A percentile compares a stretch with the other conserved stretches of the same genome.
These are phyloP conservation scores for Oldenlandia corymbosa DNA, from an alignment of 257 asterid genomes.

Conservation along the genomic window DNA sequence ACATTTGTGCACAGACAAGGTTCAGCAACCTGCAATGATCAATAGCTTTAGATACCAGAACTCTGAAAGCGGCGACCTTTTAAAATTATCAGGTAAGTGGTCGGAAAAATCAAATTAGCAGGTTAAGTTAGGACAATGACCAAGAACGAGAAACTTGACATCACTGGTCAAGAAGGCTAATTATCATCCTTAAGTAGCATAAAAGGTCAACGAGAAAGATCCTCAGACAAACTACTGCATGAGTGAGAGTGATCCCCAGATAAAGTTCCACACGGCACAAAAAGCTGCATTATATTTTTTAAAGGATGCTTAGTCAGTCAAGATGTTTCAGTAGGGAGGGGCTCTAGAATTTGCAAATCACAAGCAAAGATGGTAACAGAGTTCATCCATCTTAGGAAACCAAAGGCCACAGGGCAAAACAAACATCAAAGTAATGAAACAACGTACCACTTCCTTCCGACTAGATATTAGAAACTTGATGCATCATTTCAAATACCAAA, in stretches of 20 bases:
- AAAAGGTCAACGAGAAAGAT: not conserved
- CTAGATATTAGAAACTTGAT: no score
- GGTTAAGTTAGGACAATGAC: not conserved
- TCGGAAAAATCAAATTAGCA: not conserved
- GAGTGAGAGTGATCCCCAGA: not conserved
- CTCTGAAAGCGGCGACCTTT: not conserved
- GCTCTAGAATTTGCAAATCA: not conserved
- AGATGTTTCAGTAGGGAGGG: not conserved
- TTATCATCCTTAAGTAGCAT: not conserved
- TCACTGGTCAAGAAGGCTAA: not conserved
- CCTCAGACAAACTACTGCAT: not conserved
- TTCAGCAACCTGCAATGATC: not conserved
- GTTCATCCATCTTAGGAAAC: not conserved
- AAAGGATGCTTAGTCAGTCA: not conserved
- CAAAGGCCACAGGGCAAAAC: not conserved
- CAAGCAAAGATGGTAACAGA: not conserved
- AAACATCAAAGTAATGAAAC: no score
- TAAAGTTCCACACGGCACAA: not conserved
- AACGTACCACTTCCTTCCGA: no score
- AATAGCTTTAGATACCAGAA: not conserved
- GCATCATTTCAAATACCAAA: no score
- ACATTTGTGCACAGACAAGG: no score
- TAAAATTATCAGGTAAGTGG: not conserved
- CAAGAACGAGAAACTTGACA: not conserved
- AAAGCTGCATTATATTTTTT: not conserved